Conservation (phyloP, 306 rosid genomes). For the Oemleria cerasiformis region DNA sequence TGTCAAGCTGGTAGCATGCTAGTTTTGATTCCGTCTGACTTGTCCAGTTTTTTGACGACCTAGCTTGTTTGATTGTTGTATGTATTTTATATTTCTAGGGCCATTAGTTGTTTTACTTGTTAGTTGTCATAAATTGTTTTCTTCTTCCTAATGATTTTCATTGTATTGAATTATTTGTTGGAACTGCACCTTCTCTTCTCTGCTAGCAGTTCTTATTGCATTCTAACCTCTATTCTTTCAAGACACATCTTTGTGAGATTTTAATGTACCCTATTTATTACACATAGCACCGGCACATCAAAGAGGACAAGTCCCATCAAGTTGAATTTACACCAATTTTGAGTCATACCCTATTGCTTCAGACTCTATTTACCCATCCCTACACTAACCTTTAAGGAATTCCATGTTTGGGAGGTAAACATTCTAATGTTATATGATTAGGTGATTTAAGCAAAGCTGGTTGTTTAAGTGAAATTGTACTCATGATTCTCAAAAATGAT, state of each 20-base stretch:
- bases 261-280: not conserved
- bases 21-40: not conserved
- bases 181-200: not conserved
- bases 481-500: not conserved
- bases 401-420: slow-evolving; percentile 1
- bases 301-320: not conserved
- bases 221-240: not conserved
- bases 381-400: not conserved
- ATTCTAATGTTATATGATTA: too few species aligned
- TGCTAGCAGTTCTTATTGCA: not conserved
- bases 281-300: too few species aligned
- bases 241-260: not conserved
- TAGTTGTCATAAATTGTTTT: not conserved
- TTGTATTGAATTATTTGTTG: not conserved
- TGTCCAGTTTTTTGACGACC: not conserved
- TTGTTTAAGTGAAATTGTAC: not conserved
- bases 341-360: not conserved
- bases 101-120: not conserved
- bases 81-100: not conserved
- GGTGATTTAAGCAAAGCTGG: not conserved
- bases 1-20: not conserved
- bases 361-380: not conserved
- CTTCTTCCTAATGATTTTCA: not conserved
- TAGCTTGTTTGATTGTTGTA: not conserved
- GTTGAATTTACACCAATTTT: not conserved